Base-by-base conservation (phyloP, 768 basidiomycete species). In the Pleurotus tuoliensis region DNA sequence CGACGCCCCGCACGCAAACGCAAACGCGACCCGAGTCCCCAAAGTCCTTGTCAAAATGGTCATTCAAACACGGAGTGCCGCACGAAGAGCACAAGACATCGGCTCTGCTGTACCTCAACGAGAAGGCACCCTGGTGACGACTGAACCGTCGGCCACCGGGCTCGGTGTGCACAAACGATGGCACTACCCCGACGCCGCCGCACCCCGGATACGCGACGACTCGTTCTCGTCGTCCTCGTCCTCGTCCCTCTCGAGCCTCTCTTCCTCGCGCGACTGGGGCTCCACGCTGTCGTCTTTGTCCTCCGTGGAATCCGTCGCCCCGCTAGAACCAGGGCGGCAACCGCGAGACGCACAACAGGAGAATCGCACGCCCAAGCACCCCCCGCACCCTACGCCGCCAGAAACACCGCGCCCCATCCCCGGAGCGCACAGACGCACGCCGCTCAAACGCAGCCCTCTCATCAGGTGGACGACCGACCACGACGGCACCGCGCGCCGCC, bases 161-260 rank as follows among this genome's bases (percentile, higher is more conserved):
- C 44, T 46, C 22, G 57, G 52, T 27, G 47, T 54, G 6, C 58
- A 58, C 40, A 58, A 37, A 11, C 41, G 57, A 45, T 58, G 57
- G 57, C 43, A 54, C 44, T 47, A 55, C 22, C 58, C 58, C 20
- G 22, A 39, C 24, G 25, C 12, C n/a, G 34, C 44, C 39, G 39
- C 12, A 8, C 8, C 24, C 22, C 4, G 6, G 22, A 24, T 16
- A 4, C 22, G 22, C 15, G 30, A 38, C 20, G 30, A n/a, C 13
- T 39, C 22, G n/a, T 34, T 27, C 25, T 53, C 50, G 3, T 47
- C 55, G 12, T 58, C 58, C 9, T 55, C 58, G 13, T 12, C 30
- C 11, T 40, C 53, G 2, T 55, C 58, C 7, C 34, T 55, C 12
- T 41, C 46, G 20, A 52, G 51, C 24, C 37, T 52, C 18, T 52